A percentile compares a stretch with the other conserved stretches of the same genome.
phyloP scores from a whole-genome alignment of 2,329 filamentous ascomycete species.

The Macrophomina tecta region DNA sequence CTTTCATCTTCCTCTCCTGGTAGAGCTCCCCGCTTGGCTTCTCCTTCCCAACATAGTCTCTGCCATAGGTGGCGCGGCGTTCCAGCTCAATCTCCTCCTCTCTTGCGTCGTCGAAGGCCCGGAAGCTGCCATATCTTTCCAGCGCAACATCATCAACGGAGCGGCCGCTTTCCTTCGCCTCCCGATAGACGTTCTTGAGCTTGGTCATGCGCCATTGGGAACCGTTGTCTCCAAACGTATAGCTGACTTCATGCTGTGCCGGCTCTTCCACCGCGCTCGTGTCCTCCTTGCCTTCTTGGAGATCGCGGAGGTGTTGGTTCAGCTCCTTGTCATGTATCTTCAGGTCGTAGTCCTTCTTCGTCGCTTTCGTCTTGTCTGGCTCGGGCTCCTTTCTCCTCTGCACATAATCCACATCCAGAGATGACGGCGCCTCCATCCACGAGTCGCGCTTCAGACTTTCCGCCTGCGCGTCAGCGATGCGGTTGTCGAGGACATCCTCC shows the following conservation, averaged over 20 bases:
- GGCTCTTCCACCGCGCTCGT: slow-evolving; percentile 56
- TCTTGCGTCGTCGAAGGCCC: slow-evolving; percentile 87
- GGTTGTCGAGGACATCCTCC: slow-evolving; percentile 53
- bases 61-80: slow-evolving; percentile 79
- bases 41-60: slow-evolving; percentile 82
- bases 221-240: slow-evolving; percentile 86
- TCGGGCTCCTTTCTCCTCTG: slow-evolving; percentile 61
- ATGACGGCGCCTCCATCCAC: slow-evolving; percentile 92
- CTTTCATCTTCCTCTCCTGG: slow-evolving; percentile 72
- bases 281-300: slow-evolving; percentile 52
- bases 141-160: slow-evolving; percentile 80
- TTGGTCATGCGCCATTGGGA: slow-evolving; percentile 98
- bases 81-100: slow-evolving; percentile 95
- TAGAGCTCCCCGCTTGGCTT: slow-evolving; percentile 89
- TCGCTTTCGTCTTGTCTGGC: slow-evolving; percentile 51
- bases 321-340: slow-evolving; percentile 81
- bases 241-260: slow-evolving; percentile 70
- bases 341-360: slow-evolving; percentile 66
- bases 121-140: slow-evolving; percentile 79
- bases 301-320: slow-evolving; percentile 71
- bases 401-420: slow-evolving; percentile 83
- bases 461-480: slow-evolving; percentile 45
- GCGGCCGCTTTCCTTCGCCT: slow-evolving; percentile 75
- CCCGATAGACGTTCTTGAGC: slow-evolving; percentile 81
- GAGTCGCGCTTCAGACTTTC: slow-evolving; percentile 71